Percentiles rank a stretch among this genome's conserved stretches.
Evolutionary conservation across 225 moss, liverwort and hornwort genomes (phyloP).

Genomic region (Takakia lepidozioides): DNA sequence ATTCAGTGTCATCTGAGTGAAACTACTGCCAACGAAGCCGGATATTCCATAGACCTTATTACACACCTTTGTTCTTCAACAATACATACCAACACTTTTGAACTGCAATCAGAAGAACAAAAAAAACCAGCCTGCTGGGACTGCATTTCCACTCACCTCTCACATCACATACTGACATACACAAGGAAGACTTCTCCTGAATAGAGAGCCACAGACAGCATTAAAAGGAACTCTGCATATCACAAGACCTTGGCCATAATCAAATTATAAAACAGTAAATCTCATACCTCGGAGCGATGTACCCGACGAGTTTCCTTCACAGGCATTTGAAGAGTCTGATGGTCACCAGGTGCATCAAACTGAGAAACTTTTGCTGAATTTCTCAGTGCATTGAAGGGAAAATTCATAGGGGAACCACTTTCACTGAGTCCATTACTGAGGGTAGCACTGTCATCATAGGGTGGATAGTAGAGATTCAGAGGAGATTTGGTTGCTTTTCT

Average conservation of each 20-base stretch:
- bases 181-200: not conserved
- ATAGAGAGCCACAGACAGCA: no score
- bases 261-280: no score
- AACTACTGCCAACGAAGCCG: no score
- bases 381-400: constrained; percentile 21
- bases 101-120: no score
- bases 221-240: no score
- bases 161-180: not conserved
- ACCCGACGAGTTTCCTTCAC: constrained; percentile 41
- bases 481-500: constrained; percentile 36
- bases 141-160: no score
- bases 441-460: constrained; percentile 8
- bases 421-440: constrained; percentile 5
- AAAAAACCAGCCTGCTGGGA: no score
- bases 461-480: constrained; percentile 23
- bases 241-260: no score
- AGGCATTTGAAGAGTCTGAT: constrained; percentile 35
- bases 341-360: constrained; percentile 22
- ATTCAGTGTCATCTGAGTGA: no score
- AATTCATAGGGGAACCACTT: not conserved
- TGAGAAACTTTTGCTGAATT: constrained; percentile 37
- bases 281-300: constrained; percentile 44
- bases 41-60: no score
- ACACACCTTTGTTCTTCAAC: no score
- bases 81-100: no score